Base-by-base conservation (phyloP, 805 yeast genomes). In the Kluyveromyces starmeri region DNA sequence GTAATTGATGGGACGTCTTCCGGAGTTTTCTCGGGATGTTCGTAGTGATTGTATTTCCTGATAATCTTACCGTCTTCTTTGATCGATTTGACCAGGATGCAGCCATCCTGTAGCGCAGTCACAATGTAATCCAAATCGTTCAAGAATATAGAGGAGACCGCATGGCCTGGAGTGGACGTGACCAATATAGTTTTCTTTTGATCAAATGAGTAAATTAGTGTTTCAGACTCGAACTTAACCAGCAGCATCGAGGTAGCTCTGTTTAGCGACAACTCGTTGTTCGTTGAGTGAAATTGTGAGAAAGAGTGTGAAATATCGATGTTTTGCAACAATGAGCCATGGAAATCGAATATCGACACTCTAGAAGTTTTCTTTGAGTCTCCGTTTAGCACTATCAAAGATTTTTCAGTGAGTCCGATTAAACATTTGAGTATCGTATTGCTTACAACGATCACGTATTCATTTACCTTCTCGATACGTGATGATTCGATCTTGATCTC, bases 341-440 rank as follows among this genome's bases (percentile, higher is more conserved):
- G 41, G 35, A 55, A 57, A 28, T 44, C 47, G 36, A 54, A 52
- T 15, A 57, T 52, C 5, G 33, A 30, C 11, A 30, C 26, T 14
- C 22, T 30, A 1, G 40, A 41, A 16, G 53, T 32, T 26, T 45
- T 42, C 23, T 39, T 42, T 17, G 57, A 52, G 19, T 45, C 38
- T 7, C 29, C 32, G 18, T 44, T 37, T 13, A 54, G 34, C 3
- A 47, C 46, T 12, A 56, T 49, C 12, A 56, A 40, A 8, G 59
- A 53, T 38, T 51, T 56, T 27, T 56, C 59, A 3, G 61, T 56
- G 34, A 56, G 48, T 4, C 61, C 61, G 9, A 55, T 39, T 16
- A 47, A 41, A 9, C 47, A 46, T 29, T 43, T 45, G 21, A 44
- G 14, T 4, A 48, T 28, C 5, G 25, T 26, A 18, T 34, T 37